Conservation (phyloP, 371 early-diverging fungal genomes). For the Saksenaea vasiformis region DNA sequence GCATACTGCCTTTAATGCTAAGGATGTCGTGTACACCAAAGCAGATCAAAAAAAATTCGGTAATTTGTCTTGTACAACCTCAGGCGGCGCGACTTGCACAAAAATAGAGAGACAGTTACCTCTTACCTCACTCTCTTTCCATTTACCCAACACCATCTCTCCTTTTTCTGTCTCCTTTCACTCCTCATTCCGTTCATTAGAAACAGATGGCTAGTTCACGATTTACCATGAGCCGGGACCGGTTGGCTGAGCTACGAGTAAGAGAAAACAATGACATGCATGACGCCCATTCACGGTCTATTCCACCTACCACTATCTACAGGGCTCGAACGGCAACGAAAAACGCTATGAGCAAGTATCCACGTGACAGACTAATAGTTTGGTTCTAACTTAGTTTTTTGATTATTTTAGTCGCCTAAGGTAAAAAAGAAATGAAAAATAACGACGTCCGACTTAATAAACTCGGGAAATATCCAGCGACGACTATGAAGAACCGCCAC, state of each 20-base stretch:
- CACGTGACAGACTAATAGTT: not conserved
- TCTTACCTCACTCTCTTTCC: constrained; percentile 14
- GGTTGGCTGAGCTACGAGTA: constrained; percentile 52
- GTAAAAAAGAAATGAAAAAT: constrained; percentile 20
- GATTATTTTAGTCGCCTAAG: constrained; percentile 36
- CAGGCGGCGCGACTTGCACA: constrained; percentile 1
- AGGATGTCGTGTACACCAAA: not conserved
- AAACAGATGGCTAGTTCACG: constrained; percentile 40
- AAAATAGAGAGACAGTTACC: constrained; percentile 9
- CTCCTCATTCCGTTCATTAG: constrained; percentile 25
- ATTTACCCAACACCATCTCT: constrained; percentile 13
- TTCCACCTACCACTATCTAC: not conserved
- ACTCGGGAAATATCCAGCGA: constrained; percentile 23
- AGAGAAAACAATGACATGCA: not conserved
- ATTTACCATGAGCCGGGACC: constrained; percentile 58
- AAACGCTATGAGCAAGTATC: constrained; percentile 48
- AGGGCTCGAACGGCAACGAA: constrained; percentile 35
- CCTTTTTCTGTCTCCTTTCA: constrained; percentile 14
- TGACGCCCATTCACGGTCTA: constrained; percentile 2
- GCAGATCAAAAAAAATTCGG: not conserved
- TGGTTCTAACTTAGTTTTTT: not conserved
- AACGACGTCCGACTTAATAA: not conserved
- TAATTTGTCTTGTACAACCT: constrained; percentile 10
- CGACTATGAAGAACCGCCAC: constrained; percentile 43
- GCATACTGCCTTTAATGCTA: not conserved